Evolutionary conservation across 2,329 filamentous ascomycete species (phyloP).

Genomic region (Trichoderma breve): DNA sequence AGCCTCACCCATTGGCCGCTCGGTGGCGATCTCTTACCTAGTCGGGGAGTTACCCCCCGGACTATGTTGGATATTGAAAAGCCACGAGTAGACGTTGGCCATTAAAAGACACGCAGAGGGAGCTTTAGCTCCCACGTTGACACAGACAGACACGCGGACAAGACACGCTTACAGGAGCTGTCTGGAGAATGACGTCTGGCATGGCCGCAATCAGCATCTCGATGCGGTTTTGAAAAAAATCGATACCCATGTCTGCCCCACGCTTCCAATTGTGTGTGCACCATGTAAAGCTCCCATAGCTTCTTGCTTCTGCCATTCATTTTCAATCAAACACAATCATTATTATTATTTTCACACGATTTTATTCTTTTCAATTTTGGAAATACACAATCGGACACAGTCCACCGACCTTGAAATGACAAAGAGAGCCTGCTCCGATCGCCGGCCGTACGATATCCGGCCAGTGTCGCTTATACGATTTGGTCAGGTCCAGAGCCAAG

Average conservation of each 20-base stretch:
- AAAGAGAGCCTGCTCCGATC: neutral
- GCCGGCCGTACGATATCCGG: neutral
- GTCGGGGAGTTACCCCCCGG: neutral
- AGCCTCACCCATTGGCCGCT: neutral
- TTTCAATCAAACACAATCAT: neutral
- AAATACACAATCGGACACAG: neutral
- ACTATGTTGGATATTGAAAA: neutral
- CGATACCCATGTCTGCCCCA: neutral
- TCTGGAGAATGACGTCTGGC: neutral
- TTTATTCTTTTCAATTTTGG: neutral
- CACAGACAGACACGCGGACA: neutral
- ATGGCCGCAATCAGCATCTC: neutral
- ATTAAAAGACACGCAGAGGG: neutral
- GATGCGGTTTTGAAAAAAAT: neutral
- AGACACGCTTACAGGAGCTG: neutral
- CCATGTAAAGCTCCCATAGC: neutral
- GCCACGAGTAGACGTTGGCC: neutral
- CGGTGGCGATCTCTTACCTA: neutral
- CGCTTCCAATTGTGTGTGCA: neutral
- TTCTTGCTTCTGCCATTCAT: neutral
- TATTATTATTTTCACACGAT: neutral
- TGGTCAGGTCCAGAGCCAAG: neutral
- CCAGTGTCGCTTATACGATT: neutral
- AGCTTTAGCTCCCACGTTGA: neutral
- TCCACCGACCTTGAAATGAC: neutral